Percentiles rank a stretch among this genome's conserved stretches.
phyloP scores from a whole-genome alignment of 1,284 basidiomycete species.

The Moesziomyces globuligerus region DNA sequence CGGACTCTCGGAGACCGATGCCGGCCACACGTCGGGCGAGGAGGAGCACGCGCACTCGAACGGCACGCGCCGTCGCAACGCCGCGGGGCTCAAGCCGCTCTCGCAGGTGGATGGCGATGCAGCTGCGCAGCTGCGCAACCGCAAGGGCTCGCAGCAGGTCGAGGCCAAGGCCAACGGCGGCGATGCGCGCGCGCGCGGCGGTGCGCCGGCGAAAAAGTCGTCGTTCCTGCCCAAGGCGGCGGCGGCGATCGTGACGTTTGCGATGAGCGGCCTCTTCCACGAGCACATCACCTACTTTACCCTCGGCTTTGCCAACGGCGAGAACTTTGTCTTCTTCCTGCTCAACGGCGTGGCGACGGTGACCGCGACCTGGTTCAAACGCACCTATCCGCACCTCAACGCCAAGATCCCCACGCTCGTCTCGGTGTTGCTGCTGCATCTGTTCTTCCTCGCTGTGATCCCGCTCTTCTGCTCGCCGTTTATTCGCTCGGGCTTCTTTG shows the following conservation, averaged over 20 bases:
- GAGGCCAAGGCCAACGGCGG: slow-evolving; percentile 24
- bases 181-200: background rate
- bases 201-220: slow-evolving; percentile 18
- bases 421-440: slow-evolving; percentile 54
- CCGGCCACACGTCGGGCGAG: slow-evolving; percentile 51
- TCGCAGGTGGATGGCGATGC: slow-evolving; percentile 26
- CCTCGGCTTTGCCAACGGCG: slow-evolving; percentile 58
- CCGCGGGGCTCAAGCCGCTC: slow-evolving; percentile 41
- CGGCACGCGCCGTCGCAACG: slow-evolving; percentile 13
- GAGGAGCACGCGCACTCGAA: slow-evolving; percentile 39
- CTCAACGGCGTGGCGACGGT: slow-evolving; percentile 62
- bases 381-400: slow-evolving; percentile 54
- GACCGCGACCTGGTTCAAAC: slow-evolving; percentile 56
- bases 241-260: slow-evolving; percentile 61
- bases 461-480: slow-evolving; percentile 65
- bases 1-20: slow-evolving; percentile 60
- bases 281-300: slow-evolving; percentile 64
- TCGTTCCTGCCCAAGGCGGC: slow-evolving; percentile 60
- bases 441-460: slow-evolving; percentile 54
- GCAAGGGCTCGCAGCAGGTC: slow-evolving; percentile 10
- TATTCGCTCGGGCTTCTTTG: slow-evolving; percentile 59
- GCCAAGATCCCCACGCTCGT: slow-evolving; percentile 53
- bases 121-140: slow-evolving; percentile 25
- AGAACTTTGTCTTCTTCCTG: slow-evolving; percentile 65
- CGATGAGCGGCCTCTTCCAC: slow-evolving; percentile 63